Base-by-base conservation (phyloP, 495 filamentous ascomycete genomes). In the Cladorrhinum samala region DNA sequence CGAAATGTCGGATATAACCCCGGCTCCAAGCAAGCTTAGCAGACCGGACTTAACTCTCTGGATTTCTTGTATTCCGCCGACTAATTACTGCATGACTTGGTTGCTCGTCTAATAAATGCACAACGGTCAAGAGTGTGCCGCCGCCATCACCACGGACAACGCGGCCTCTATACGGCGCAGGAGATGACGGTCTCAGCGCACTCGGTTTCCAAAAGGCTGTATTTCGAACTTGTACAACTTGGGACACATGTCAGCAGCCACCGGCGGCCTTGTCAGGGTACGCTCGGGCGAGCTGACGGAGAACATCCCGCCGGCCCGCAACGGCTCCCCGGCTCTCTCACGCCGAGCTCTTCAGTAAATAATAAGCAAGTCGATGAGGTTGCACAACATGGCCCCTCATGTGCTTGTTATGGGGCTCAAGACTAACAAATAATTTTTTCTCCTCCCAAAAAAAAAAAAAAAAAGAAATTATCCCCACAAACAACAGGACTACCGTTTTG, bases 301-400 rank as follows among this genome's bases (percentile, higher is more conserved):
- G 54, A 21, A 18, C 20, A 57, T 52, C 49, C 54, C 54, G 54
- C 44, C 49, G 49, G 49, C 49, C 49, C 54, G 54, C 27, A 8
- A 5, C 45, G 51, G 45, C 25, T 44, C 39, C 49, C 38, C 5
- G 48, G 48, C 7, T 21, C 2, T 37, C 18, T 18, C 45, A 36
- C 27, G 27, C 6, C 27, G 27, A 33, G 5, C 11, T 33, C 27
- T 33, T 33, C 27, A 5, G 5, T 11, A 6, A 5, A 5, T 11
- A 33, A 11, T 11, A 33, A 11, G 5, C 27, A 11, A 33, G 6
- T 33, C n/a, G n/a, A n/a, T n/a, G n/a, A n/a, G 27, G 27, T 33
- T 33, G 27, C 27, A 33, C 27, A 33, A 33, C 27, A 33, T 5
- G 11, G n/a, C 5, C 5, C 27, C 5, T 6, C 5, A 33, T 33